These are phyloP conservation scores for Penstemon davidsonii DNA, from an alignment of 257 asterid genomes.

Conservation along the genomic window DNA sequence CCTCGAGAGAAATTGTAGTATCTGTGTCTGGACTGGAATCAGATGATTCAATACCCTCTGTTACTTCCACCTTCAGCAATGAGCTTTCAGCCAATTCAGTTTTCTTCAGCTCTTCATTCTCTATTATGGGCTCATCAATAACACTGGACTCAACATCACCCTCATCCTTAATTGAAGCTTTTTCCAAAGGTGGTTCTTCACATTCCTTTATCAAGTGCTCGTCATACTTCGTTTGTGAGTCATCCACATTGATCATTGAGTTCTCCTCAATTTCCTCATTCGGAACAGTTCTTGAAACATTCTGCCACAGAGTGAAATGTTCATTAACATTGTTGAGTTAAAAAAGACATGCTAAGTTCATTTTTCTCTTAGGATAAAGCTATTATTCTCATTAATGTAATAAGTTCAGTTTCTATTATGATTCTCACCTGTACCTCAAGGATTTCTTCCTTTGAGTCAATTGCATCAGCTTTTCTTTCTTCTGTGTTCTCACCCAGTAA, in stretches of 20 bases:
- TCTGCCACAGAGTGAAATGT: slow-evolving; percentile 2
- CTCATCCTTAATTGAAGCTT: background rate
- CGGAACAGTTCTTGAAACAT: background rate
- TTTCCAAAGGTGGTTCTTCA: background rate
- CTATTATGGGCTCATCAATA: background rate
- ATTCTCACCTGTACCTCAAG: slow-evolving; percentile 28
- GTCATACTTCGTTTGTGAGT: slow-evolving; percentile 14
- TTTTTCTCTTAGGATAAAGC: background rate
- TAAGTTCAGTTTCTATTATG: background rate
- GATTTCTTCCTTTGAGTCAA: slow-evolving; percentile 18
- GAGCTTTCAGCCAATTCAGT: slow-evolving; percentile 1
- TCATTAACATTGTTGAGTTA: background rate
- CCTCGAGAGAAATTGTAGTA: background rate
- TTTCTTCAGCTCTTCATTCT: slow-evolving; percentile 1
- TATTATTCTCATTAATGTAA: background rate
- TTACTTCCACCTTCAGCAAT: slow-evolving; percentile 1
- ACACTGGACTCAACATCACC: background rate
- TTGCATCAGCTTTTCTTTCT: no score
- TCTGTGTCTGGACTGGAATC: background rate
- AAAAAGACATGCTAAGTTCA: background rate
- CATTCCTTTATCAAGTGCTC: slow-evolving; percentile 6
- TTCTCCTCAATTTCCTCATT: slow-evolving; percentile 11
- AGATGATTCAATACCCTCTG: slow-evolving; percentile 14
- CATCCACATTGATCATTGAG: slow-evolving; percentile 1
- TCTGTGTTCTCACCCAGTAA: no score